Percentiles rank a stretch among this genome's conserved stretches.
Evolutionary conservation across 139 green algal species (phyloP).

Genomic region (Marvania coccoides): DNA sequence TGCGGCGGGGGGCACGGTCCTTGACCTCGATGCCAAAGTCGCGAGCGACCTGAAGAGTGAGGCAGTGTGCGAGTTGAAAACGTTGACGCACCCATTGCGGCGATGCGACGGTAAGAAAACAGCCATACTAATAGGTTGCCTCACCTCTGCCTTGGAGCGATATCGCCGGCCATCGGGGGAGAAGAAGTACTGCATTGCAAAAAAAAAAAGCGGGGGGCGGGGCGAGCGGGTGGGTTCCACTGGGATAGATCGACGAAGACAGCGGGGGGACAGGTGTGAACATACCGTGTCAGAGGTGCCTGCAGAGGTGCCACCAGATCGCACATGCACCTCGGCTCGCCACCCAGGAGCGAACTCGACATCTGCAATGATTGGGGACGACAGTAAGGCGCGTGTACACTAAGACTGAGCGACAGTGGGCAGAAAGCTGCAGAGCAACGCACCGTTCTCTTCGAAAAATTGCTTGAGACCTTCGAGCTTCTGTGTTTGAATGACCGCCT

Average conservation of each 20-base stretch:
- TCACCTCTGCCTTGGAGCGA: slow-evolving; percentile 42
- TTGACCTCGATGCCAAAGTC: slow-evolving; percentile 9
- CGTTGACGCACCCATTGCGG: no score
- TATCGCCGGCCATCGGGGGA: slow-evolving; percentile 36
- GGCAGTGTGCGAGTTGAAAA: no score
- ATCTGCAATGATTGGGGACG: neutral
- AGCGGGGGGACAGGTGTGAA: neutral
- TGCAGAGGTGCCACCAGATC: slow-evolving; percentile 30
- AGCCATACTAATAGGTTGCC: neutral
- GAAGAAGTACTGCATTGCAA: slow-evolving; percentile 51
- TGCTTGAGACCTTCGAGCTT: slow-evolving; percentile 1
- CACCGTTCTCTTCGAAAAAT: slow-evolving; percentile 29
- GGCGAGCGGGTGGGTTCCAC: neutral
- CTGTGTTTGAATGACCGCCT: no score
- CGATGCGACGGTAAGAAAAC: neutral
- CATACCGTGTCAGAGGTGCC: slow-evolving; percentile 40
- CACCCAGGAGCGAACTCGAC: slow-evolving; percentile 31
- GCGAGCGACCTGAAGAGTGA: slow-evolving; percentile 13
- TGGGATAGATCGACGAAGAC: neutral
- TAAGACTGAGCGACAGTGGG: neutral
- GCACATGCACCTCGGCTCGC: slow-evolving; percentile 44
- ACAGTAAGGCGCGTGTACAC: neutral
- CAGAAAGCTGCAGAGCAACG: neutral
- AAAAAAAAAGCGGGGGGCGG: no score
- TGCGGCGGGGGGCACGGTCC: neutral